These are phyloP conservation scores for Pseudotsuga menziesii DNA, from an alignment of 75 land plant genomes.

Conservation along the genomic window DNA sequence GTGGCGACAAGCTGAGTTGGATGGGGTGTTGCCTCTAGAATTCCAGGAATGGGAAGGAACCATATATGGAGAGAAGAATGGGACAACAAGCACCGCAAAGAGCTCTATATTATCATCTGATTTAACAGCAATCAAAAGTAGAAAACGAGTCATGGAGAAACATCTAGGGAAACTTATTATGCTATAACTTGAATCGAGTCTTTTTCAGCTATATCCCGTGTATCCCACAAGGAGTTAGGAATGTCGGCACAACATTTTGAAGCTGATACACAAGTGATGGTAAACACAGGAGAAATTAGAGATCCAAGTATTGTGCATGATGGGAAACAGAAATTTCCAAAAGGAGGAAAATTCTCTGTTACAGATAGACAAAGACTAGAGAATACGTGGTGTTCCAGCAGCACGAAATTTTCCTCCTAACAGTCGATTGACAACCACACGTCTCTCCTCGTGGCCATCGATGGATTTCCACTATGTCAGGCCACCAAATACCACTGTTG, in stretches of 20 bases:
- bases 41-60: no score
- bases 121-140: no score
- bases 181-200: neutral
- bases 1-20: no score
- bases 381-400: conserved; percentile 55
- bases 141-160: neutral
- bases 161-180: neutral
- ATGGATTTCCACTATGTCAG: no score
- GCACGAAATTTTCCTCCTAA: conserved; percentile 39
- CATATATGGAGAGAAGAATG: no score
- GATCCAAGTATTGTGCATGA: neutral
- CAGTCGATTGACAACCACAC: no score
- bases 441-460: no score
- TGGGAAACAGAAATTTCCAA: conserved; percentile 12
- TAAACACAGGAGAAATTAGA: neutral
- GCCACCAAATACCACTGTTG: no score
- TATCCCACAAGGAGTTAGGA: neutral
- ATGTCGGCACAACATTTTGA: neutral
- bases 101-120: no score
- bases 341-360: conserved; percentile 26
- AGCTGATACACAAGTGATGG: neutral
- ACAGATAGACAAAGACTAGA: conserved; percentile 48
- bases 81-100: no score
- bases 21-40: no score
- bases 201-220: neutral